A percentile compares a stretch with the other conserved stretches of the same genome.
Conservation (phyloP, 1,139 yeast genomes). For the Geotrichum klebahnii region DNA sequence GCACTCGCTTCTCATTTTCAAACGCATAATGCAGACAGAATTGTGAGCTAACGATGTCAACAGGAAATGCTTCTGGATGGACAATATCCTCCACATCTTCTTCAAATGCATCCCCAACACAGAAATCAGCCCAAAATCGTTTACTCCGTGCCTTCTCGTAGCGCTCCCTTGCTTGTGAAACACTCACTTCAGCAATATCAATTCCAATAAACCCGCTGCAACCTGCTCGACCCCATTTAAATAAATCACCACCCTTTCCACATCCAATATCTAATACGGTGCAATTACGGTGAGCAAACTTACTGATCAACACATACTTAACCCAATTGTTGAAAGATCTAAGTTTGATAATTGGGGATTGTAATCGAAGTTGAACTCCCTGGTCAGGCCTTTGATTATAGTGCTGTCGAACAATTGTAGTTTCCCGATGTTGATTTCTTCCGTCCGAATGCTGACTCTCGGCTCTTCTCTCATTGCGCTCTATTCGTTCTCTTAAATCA, state of each 20-base stretch:
- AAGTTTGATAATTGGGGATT: conserved; percentile 79
- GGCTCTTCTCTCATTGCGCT: conserved; percentile 25
- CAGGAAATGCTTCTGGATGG: conserved; percentile 69
- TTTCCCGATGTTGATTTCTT: conserved; percentile 30
- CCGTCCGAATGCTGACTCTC: conserved; percentile 29
- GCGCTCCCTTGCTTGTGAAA: conserved; percentile 77
- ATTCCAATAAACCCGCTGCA: conserved; percentile 80
- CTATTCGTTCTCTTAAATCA: conserved; percentile 28
- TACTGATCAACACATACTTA: conserved; percentile 78
- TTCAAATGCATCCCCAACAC: conserved; percentile 89
- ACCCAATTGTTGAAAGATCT: conserved; percentile 89
- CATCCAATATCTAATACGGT: conserved; percentile 84
- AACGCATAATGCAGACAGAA: conserved; percentile 94
- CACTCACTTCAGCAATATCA: conserved; percentile 86
- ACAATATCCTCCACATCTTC: conserved; percentile 66
- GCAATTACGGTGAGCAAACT: conserved; percentile 47
- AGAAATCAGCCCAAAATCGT: conserved; percentile 65
- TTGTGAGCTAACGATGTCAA: conserved; percentile 84
- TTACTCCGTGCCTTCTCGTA: conserved; percentile 52
- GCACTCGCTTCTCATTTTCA: conserved; percentile 75
- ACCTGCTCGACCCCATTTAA: conserved; percentile 76
- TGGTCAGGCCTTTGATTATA: conserved; percentile 82
- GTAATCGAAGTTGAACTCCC: conserved; percentile 58
- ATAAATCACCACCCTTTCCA: conserved; percentile 96
- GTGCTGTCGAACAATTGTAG: conserved; percentile 67